Base-by-base conservation (phyloP, 2,329 filamentous ascomycete species). In the Fusarium annulatum region DNA sequence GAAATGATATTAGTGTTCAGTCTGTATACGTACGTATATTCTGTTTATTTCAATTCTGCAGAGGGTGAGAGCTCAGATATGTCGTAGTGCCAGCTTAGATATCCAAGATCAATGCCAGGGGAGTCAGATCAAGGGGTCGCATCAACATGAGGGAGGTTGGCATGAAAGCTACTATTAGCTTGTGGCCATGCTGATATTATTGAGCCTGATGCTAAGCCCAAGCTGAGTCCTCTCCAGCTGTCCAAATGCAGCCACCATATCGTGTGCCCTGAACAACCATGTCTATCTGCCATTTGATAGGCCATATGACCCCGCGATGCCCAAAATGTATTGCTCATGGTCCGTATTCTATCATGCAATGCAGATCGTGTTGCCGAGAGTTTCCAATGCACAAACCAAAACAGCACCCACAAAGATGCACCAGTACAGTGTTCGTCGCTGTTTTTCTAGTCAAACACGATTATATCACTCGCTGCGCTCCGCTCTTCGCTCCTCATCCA, bases 401-500 rank as follows among this genome's bases (percentile, higher is more conserved):
- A 46, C 61, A 38, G 30, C 43, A 43, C 41, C 28, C 38, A 41
- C 46, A 34, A 38, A 10, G 26, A 57, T 42, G 46, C 28, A 49
- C 45, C 45, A 21, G 30, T 16, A 30, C 23, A 26, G 42, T 42
- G 28, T 33, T 38, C 34, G 39, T 39, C 48, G 23, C 30, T 39
- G 23, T 41, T 33, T 49, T 51, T 55, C 51, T 11, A 48, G 11
- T 19, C 60, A 46, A 57, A 41, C 9, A 26, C 21, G 49, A 52
- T 33, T n/a, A 7, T 26, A 38, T 43, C 28, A 57, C 23, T 38
- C 49, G 45, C 16, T 49, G 51, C 68, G 74, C 57, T 79, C 74
- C 55, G 60, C 62, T 68, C 73, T 74, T 46, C 79, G 73, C 72
- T 80, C 78, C 53, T 80, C 78, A 9, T 79, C 79, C 8, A 60